Conservation (phyloP, 2,329 filamentous ascomycete species). For the Venturia nashicola region DNA sequence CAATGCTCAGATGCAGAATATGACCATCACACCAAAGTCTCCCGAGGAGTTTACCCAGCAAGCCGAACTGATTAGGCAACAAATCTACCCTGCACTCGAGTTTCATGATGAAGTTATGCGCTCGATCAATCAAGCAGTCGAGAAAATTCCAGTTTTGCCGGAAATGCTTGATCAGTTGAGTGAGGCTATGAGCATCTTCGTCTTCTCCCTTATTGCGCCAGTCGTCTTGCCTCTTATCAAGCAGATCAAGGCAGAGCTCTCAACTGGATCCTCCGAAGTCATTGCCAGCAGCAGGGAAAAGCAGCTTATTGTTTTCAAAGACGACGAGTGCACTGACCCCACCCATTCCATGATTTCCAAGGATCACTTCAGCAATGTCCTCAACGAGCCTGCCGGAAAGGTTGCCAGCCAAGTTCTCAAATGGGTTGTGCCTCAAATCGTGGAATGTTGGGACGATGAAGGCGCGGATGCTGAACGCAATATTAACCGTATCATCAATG, state of each 20-base stretch:
- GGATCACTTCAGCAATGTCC: slow-evolving; percentile 81
- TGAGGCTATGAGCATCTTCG: slow-evolving; percentile 78
- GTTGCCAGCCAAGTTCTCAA: slow-evolving; percentile 66
- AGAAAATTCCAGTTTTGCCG: slow-evolving; percentile 74
- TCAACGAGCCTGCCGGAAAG: slow-evolving; percentile 81
- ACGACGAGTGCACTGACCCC: slow-evolving; percentile 65
- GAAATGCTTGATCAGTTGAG: slow-evolving; percentile 77
- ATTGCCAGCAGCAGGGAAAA: slow-evolving; percentile 74
- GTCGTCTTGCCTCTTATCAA: slow-evolving; percentile 75
- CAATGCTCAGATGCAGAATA: slow-evolving; percentile 62
- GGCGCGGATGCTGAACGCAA: slow-evolving; percentile 54
- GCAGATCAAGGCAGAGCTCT: slow-evolving; percentile 78
- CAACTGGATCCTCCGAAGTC: slow-evolving; percentile 74
- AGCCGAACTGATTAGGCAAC: slow-evolving; percentile 56
- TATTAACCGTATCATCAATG: slow-evolving; percentile 64
- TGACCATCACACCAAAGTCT: slow-evolving; percentile 61
- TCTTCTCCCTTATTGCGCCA: slow-evolving; percentile 83
- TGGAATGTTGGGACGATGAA: slow-evolving; percentile 77
- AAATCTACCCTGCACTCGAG: slow-evolving; percentile 81
- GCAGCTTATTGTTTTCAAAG: slow-evolving; percentile 76
- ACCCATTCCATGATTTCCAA: slow-evolving; percentile 95
- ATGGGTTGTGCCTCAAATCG: slow-evolving; percentile 83
- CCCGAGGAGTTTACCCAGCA: slow-evolving; percentile 78
- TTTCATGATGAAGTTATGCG: slow-evolving; percentile 87
- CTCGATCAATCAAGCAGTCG: slow-evolving; percentile 62